phyloP scores from a whole-genome alignment of 371 early-diverging fungal species.

The Lichtheimia ornata region DNA sequence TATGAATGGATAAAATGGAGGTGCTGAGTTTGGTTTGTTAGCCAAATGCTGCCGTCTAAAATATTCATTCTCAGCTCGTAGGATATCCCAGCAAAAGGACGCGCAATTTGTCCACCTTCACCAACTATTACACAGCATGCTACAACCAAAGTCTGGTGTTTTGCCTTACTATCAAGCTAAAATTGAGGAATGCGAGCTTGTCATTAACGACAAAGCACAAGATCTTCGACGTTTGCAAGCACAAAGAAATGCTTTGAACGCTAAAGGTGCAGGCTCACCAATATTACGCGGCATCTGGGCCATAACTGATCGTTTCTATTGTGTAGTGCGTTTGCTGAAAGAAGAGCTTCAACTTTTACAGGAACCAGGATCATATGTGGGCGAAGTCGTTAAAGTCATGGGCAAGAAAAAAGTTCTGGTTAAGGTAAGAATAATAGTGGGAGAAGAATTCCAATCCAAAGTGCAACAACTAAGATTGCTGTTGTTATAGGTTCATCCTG shows the following conservation, averaged over 20 bases:
- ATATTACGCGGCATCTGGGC: background rate
- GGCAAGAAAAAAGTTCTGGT: slow-evolving; percentile 99
- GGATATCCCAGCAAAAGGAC: too few relatives aligned
- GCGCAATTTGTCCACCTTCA: too few relatives aligned
- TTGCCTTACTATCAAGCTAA: slow-evolving; percentile 76
- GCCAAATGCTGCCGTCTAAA: too few relatives aligned
- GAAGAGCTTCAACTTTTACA: slow-evolving; percentile 98
- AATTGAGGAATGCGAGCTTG: slow-evolving; percentile 88
- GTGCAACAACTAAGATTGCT: background rate
- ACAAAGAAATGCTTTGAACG: slow-evolving; percentile 96
- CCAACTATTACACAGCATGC: slow-evolving; percentile 2
- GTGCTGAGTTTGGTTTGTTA: too few relatives aligned
- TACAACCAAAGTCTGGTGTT: slow-evolving; percentile 53
- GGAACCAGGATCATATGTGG: slow-evolving; percentile 98
- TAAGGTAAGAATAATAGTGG: slow-evolving; percentile 64
- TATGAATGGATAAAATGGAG: too few relatives aligned
- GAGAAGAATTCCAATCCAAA: background rate
- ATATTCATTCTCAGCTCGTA: too few relatives aligned
- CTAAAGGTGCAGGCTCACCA: slow-evolving; percentile 68
- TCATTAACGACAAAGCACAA: slow-evolving; percentile 89
- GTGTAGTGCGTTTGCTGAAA: slow-evolving; percentile 91
- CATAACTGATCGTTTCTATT: background rate
- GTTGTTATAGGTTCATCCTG: slow-evolving; percentile 82
- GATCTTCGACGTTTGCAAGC: slow-evolving; percentile 98
- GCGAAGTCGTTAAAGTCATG: slow-evolving; percentile 99